Conservation (phyloP, 345 rosid species). For the Cardiospermum halicacabum region DNA sequence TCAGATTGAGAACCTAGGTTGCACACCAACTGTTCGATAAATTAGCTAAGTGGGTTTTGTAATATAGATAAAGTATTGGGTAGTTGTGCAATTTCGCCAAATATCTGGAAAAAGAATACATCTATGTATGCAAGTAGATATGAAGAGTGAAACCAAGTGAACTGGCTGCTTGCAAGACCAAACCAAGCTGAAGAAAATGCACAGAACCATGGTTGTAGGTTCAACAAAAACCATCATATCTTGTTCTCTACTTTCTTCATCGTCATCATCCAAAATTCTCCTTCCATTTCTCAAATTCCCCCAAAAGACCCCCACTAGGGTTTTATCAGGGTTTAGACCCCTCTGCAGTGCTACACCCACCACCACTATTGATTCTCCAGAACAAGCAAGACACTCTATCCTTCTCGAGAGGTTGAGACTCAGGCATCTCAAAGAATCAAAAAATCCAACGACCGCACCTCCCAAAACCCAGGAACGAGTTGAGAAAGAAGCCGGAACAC, state of each 20-base stretch:
- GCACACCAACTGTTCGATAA: too few species aligned
- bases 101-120: too few species aligned
- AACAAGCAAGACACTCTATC: slow-evolving; percentile 56
- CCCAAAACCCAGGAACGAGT: slow-evolving; percentile 24
- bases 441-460: slow-evolving; percentile 29
- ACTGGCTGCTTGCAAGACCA: neutral
- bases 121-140: neutral
- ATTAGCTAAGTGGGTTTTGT: too few species aligned
- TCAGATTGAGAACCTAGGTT: too few species aligned
- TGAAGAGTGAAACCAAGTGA: neutral
- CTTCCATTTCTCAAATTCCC: slow-evolving; percentile 39
- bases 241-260: slow-evolving; percentile 28
- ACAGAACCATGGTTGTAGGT: slow-evolving; percentile 43
- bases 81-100: too few species aligned
- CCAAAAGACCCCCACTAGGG: slow-evolving; percentile 36
- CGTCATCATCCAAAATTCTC: slow-evolving; percentile 27
- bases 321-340: slow-evolving; percentile 42
- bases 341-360: slow-evolving; percentile 39
- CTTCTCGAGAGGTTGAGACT: slow-evolving; percentile 75
- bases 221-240: slow-evolving; percentile 45
- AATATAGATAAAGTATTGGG: too few species aligned
- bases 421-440: slow-evolving; percentile 58
- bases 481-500: slow-evolving; percentile 19
- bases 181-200: slow-evolving; percentile 18
- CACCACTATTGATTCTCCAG: slow-evolving; percentile 35